Base-by-base conservation (phyloP, 1,284 basidiomycete species). In the Peniophora sp. region DNA sequence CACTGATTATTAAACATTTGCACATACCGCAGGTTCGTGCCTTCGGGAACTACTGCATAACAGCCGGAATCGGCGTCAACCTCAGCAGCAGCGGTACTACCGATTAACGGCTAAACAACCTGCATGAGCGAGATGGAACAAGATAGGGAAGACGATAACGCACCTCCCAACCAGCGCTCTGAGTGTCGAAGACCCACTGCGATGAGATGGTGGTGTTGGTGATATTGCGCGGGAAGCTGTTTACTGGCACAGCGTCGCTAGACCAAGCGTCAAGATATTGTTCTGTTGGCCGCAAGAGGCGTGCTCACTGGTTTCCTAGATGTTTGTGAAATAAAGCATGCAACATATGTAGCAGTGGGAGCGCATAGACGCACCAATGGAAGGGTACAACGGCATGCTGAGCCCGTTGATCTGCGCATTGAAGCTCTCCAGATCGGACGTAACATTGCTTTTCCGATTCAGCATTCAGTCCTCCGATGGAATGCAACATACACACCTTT, bases 381-480 rank as follows among this genome's bases (percentile, higher is more conserved):
- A 45, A 20, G 47, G 47, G 27, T 43, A 56, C 20, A 56, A 50
- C 10, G 55, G 55, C 35, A 27, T 23, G 12, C 34, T 45, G 25
- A 57, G 48, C 27, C 47, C 34, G 8, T 47, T 48, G 46, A 55
- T 50, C 48, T 55, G 49, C 20, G 43, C 34, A 32, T 57, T 54
- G 45, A 53, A 55, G 14, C 45, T 48, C 14, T 46, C 36, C 34
- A 55, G 46, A 50, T 56, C 72, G 8, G 56, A 58, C 3, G 68
- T 72, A 3, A 70, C 70, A 50, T 70, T 69, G 10, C 74, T 77
- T 50, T 17, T 43, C n/a, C 6, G 27, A 12, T 32, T 32, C 27
- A 32, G 27, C 27, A 32, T 12, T 12, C 27, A 32, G 27, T 12
- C 6, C 27, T 32, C 27, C 5, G 5, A 5, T 5, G 27, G 6